Evolutionary conservation across 345 rosid species (phyloP).

Genomic region (Camelina sativa): DNA sequence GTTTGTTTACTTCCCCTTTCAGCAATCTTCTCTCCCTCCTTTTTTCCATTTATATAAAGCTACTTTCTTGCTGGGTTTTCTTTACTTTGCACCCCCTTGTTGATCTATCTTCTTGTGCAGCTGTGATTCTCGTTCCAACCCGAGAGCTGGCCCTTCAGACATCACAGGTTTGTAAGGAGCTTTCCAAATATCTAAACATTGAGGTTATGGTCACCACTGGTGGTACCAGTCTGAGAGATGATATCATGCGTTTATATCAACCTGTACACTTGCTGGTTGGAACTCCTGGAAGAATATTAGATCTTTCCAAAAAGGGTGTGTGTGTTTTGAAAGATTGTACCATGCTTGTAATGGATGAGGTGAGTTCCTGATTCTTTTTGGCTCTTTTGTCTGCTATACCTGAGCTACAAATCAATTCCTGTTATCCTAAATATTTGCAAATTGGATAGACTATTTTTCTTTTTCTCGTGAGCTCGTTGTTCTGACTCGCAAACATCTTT

Average conservation of each 20-base stretch:
- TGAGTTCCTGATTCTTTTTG: constrained; percentile 30
- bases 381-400: not conserved
- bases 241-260: constrained; percentile 92
- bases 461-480: constrained; percentile 14
- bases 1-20: constrained; percentile 42
- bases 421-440: constrained; percentile 11
- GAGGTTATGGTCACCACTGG: constrained; percentile 99
- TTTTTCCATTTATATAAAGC: not conserved
- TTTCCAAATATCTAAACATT: constrained; percentile 85
- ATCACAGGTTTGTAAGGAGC: constrained; percentile 97
- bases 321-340: constrained; percentile 91
- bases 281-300: constrained; percentile 94
- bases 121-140: constrained; percentile 88
- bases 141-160: constrained; percentile 95
- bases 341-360: constrained; percentile 99
- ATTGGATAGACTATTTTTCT: not conserved
- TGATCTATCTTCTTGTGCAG: constrained; percentile 52
- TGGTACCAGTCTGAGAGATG: constrained; percentile 97
- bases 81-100: not conserved
- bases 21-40: not conserved
- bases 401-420: not conserved
- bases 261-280: constrained; percentile 94
- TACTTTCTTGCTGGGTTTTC: not conserved
- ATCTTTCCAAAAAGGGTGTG: constrained; percentile 91
- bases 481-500: constrained; percentile 13